Evolutionary conservation across 1,284 basidiomycete genomes (phyloP), one percentile per base, ranked within the genome.

Genomic region (Malassezia obtusa): DNA sequence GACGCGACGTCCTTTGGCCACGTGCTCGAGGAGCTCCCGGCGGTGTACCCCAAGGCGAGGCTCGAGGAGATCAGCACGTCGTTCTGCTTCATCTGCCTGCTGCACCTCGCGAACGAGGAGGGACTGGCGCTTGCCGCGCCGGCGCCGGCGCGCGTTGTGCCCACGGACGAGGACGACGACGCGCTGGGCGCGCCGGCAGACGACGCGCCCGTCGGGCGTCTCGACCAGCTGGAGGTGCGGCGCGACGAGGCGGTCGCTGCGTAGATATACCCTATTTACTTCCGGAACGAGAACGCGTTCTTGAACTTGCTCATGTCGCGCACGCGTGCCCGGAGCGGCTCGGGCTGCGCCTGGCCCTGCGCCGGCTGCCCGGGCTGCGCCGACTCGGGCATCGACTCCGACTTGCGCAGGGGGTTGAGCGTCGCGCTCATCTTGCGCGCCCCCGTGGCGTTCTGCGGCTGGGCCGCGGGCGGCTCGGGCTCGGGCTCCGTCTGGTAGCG

Each of bases 61-160:
- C 86, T 98, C 84, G 84, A 86, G 40, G 94, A 99, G 65, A 95
- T 98, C 75, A 94, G 89, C 73, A 98, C 94, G 9, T 94, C 89
- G 59, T 98, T 95, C 82, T 98, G 92, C 76, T 99, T 98, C 78
- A 99, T 98, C 74, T 98, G 92, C 71, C 77, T 98, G 31, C 77
- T 94, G 30, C 90, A 95, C 77, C 79, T 98, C 36, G 91, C 90
- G 39, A 94, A 96, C 71, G 90, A 96, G 73, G 87, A 89, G 70
- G 91, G 91, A 1, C 78, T 95, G 39, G 58, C 56, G 45, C 68
- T 71, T 39, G 35, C 22, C 11, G 32, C 19, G n/a, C 43, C 26
- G 4, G 37, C 10, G 30, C 30, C 10, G 3, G 49, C 39, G 14
- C 36, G 28, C 1, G 28, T 39, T 8, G 39, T 47, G 17, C 17